Evolutionary conservation across 1,284 basidiomycete genomes (phyloP).

Genomic region (Leccinum cinnamomeum): DNA sequence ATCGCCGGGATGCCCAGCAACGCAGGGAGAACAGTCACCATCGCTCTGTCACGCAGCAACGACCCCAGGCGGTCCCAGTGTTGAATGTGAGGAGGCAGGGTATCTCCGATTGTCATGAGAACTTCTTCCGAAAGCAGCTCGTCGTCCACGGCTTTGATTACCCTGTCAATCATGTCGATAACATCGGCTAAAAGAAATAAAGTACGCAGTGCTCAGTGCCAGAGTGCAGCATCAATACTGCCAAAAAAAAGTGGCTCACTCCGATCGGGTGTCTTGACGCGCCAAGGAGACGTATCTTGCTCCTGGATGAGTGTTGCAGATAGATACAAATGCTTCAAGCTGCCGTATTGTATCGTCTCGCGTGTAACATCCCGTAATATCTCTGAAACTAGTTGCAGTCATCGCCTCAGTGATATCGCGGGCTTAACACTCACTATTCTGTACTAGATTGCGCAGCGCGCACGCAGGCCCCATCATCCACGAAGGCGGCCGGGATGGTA

Average conservation of each 20-base stretch:
- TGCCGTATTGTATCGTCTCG: constrained; percentile 12
- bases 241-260: constrained; percentile 6
- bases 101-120: constrained; percentile 21
- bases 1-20: constrained; percentile 21
- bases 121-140: constrained; percentile 19
- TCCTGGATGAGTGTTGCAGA: constrained; percentile 20
- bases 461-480: constrained; percentile 1
- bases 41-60: constrained; percentile 2
- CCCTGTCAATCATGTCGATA: constrained; percentile 23
- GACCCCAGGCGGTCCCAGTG: constrained; percentile 20
- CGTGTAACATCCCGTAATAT: constrained; percentile 2
- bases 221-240: background rate
- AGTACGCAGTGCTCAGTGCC: background rate
- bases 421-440: constrained; percentile 11
- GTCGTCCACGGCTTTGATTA: constrained; percentile 26
- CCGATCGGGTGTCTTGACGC: constrained; percentile 21
- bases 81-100: constrained; percentile 20
- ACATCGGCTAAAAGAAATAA: constrained; percentile 17
- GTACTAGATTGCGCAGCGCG: constrained; percentile 11
- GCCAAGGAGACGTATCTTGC: constrained; percentile 18
- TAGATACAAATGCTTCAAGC: constrained; percentile 22
- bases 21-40: constrained; percentile 15
- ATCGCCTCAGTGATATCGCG: background rate
- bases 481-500: background rate
- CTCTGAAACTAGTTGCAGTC: background rate